Base-by-base conservation (phyloP, 139 green algal genomes). In the Asterochloris erici region DNA sequence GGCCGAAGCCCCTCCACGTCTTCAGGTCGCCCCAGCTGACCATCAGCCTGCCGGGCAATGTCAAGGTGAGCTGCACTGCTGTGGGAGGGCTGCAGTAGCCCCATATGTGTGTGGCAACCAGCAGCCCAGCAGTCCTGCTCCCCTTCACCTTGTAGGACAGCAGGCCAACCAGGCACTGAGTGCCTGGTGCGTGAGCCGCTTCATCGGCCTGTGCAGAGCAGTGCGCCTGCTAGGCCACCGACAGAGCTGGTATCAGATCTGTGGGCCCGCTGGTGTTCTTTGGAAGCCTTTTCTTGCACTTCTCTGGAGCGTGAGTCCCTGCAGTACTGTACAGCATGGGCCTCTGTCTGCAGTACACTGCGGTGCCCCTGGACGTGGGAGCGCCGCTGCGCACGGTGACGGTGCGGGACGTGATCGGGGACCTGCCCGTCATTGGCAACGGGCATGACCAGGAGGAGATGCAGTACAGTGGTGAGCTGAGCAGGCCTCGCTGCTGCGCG, bases 361-460 rank as follows among this genome's bases (percentile, higher is more conserved):
- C 92, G 0, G 90, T 97, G 71, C 87, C 87, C 21, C 83, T 93
- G 81, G 87, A 79, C 79, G 78, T 70, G 89, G 89, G 96, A 26
- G 96, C 95, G 0, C 96, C 96, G 0, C 86, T 98, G 77, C 87
- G 96, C 24, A 89, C 95, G 0, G 91, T 99, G 21, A 99, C 96
- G 1, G 96, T 99, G 75, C 87, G 88, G 9, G 96, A 99, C 85
- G 93, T 92, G 38, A 99, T 99, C 79, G 85, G 82, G 11, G 96
- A 99, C 87, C 89, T 99, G 85, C 96, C 96, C 0, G 26, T 79
- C 62, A 93, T 99, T 26, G 81, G 82, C 60, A 99, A 99, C 82
- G 96, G 95, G 38, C 82, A 89, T 26, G 82, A 85, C 21, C 27
- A 73, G 26, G 88, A 90, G 63, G 91, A 92, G 62, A 90, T 93